A percentile compares a stretch with the other conserved stretches of the same genome.
Conservation (phyloP, 2,329 filamentous ascomycete species). For the Fusarium verrucosum region DNA sequence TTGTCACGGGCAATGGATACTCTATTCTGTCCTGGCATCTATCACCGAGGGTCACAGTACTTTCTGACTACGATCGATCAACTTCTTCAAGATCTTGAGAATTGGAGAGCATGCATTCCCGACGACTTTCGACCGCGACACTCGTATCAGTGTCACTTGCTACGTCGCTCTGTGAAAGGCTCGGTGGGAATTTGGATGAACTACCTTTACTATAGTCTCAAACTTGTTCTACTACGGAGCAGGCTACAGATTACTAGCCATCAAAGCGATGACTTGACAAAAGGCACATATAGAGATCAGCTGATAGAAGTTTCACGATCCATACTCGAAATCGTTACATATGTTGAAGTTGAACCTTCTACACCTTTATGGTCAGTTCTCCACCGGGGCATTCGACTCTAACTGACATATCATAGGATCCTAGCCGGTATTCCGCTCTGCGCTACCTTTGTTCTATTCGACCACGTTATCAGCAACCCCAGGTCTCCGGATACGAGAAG, state of each 20-base stretch:
- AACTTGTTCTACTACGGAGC: conserved; percentile 21
- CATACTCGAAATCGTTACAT: conserved; percentile 34
- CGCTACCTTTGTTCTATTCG: conserved; percentile 37
- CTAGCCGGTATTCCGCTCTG: conserved; percentile 33
- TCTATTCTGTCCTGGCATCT: conserved; percentile 30
- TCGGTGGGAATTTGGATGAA: conserved; percentile 27
- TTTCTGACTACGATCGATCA: conserved; percentile 13
- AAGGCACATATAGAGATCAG: background rate
- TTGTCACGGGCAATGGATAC: conserved; percentile 27
- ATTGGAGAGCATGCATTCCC: conserved; percentile 19
- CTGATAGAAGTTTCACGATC: conserved; percentile 26
- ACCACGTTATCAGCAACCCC: conserved; percentile 34
- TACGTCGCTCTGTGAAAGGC: conserved; percentile 14
- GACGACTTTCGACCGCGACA: conserved; percentile 16
- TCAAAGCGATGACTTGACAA: background rate
- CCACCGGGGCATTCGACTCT: accelerated
- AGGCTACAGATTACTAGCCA: conserved; percentile 8
- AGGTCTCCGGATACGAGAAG: conserved; percentile 22
- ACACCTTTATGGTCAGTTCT: conserved; percentile 32
- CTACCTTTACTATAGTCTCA: conserved; percentile 35
- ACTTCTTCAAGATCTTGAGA: conserved; percentile 27
- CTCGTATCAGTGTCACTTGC: background rate
- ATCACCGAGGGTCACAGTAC: conserved; percentile 4
- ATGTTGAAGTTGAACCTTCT: conserved; percentile 33
- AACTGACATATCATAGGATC: conserved; percentile 5